Evolutionary conservation across 1,139 yeast species (phyloP), one percentile per base, ranked within the genome.

Genomic region (Saccharomycopsis crataegensis): DNA sequence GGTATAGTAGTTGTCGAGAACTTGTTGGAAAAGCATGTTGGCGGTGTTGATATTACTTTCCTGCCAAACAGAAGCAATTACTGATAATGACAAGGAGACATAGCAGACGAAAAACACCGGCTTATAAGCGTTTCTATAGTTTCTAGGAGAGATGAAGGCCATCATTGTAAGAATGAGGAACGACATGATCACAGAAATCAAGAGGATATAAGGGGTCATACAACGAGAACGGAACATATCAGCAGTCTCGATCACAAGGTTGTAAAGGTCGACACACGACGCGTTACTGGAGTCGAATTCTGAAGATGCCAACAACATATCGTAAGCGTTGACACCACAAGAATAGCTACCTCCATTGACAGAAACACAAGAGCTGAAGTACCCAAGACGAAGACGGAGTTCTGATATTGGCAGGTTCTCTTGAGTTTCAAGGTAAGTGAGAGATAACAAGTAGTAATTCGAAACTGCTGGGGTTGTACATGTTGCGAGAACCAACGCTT

Each of bases 11-110:
- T 57, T 49, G 38, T 57, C 51, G 9, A 55, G 22, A 8, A 54
- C 46, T 44, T 45, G 46, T 5, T 36, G 37, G 12, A 57, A 36
- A 11, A 57, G 42, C 48, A 55, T 33, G 41, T 52, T 50, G 6
- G 50, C 57, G 17, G 59, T 57, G 7, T 44, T 46, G 16, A 55
- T 45, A 46, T 57, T 57, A n/a, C 58, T 49, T 12, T 57, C 56
- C 38, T 57, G 59, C 59, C 59, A 57, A 28, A 54, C 53, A 8
- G 58, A 41, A 8, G 59, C 59, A 17, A 54, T 46, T 9, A 57
- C 48, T 2, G 56, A 40, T 9, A 57, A 46, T 5, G 57, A 42
- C 12, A 57, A 42, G 11, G 54, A 31, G 12, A 52, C 44, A 36
- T 57, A 57, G 17, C 50, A 37, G 8, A 57, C 7, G 12, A 48